A percentile compares a stretch with the other conserved stretches of the same genome.
These are phyloP conservation scores for Erythrophleum ivorense DNA, from an alignment of 331 rosid species.

Conservation along the genomic window DNA sequence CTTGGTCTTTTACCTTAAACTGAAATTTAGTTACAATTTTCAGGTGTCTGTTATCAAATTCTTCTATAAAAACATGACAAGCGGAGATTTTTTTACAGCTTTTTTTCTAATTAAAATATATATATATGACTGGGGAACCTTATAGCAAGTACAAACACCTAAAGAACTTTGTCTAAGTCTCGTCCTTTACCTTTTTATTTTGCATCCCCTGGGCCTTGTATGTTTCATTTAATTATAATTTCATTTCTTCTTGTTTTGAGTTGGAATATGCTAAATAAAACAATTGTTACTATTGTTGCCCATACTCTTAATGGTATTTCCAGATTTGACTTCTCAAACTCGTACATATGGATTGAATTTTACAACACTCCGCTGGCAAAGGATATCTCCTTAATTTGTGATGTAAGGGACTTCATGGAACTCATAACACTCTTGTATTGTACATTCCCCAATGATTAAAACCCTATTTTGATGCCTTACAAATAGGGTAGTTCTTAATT, in stretches of 20 bases:
- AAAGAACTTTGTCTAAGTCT: too few relatives aligned
- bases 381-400: slow-evolving; percentile 74
- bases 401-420: slow-evolving; percentile 65
- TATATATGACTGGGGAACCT: too few relatives aligned
- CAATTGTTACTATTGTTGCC: slow-evolving; percentile 33
- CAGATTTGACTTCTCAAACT: slow-evolving; percentile 88
- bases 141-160: too few relatives aligned
- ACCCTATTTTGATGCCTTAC: neutral
- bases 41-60: too few relatives aligned
- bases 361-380: slow-evolving; percentile 81
- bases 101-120: too few relatives aligned
- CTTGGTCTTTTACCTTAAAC: too few relatives aligned
- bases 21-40: too few relatives aligned
- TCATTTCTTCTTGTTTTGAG: slow-evolving; percentile 14
- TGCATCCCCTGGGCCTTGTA: neutral
- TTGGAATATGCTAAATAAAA: slow-evolving; percentile 22
- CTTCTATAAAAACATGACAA: too few relatives aligned
- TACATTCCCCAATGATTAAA: neutral
- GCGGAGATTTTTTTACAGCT: too few relatives aligned
- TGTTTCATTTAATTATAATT: slow-evolving; percentile 6
- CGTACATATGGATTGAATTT: slow-evolving; percentile 88
- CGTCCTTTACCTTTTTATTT: too few relatives aligned
- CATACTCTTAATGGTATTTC: slow-evolving; percentile 37
- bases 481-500: neutral
- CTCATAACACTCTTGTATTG: slow-evolving; percentile 24